Conservation (phyloP, 208 protist genomes). For the Leishmania gerbilli region DNA sequence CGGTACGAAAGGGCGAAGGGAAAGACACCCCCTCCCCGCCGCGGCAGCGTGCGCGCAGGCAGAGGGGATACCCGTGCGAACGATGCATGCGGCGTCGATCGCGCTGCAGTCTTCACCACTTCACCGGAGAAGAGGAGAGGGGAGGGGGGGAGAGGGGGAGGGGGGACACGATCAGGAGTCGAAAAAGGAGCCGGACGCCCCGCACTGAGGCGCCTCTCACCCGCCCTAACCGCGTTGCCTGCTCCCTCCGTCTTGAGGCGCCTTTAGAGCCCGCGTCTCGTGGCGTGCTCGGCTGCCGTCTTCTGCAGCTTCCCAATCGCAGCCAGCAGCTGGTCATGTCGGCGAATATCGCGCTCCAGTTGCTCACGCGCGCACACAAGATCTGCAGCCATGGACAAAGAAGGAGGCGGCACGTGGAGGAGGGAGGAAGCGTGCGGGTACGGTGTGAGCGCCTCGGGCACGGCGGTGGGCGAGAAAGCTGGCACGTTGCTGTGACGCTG, state of each 20-base stretch:
- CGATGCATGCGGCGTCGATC: neutral
- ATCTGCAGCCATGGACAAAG: conserved; percentile 1
- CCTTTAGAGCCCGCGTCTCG: neutral
- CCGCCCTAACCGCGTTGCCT: neutral
- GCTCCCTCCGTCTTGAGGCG: neutral
- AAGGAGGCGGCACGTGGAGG: conserved; percentile 3
- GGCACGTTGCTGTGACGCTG: neutral
- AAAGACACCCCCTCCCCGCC: no score
- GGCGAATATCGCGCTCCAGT: conserved; percentile 63
- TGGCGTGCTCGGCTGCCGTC: conserved; percentile 45
- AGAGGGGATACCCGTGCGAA: no score
- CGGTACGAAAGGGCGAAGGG: neutral
- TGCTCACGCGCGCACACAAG: conserved; percentile 31
- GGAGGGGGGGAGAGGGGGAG: neutral
- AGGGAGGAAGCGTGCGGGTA: neutral
- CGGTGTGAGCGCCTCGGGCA: neutral
- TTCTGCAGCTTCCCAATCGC: conserved; percentile 71
- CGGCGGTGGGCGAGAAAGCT: neutral
- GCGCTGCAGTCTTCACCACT: neutral
- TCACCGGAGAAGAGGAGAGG: neutral
- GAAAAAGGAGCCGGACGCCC: neutral
- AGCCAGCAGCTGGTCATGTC: conserved; percentile 69
- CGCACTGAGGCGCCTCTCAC: neutral
- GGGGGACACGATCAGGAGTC: neutral
- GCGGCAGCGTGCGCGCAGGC: no score